A percentile compares a stretch with the other conserved stretches of the same genome.
Evolutionary conservation across 805 yeast genomes (phyloP).

Genomic region (Sporopachydermia lactativora): DNA sequence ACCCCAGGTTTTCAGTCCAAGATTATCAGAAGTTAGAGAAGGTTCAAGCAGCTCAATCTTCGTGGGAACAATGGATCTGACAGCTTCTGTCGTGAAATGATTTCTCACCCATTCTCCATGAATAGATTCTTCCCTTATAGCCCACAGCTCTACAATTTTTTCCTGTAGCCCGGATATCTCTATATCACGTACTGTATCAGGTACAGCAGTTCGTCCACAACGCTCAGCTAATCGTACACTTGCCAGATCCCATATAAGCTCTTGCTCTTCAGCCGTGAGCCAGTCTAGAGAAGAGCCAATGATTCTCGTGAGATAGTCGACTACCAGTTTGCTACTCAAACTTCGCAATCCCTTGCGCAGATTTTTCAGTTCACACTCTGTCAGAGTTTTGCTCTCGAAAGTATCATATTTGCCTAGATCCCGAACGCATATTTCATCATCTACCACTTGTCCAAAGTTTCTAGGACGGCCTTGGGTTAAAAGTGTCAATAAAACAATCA

Average conservation of each 20-base stretch:
- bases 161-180: slow-evolving; percentile 25
- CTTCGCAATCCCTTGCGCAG: slow-evolving; percentile 9
- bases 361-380: slow-evolving; percentile 7
- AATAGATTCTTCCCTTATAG: not conserved
- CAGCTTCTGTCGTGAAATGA: not conserved
- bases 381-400: slow-evolving; percentile 11
- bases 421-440: slow-evolving; percentile 4
- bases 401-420: slow-evolving; percentile 18
- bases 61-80: not conserved
- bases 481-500: slow-evolving; percentile 1
- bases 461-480: not conserved
- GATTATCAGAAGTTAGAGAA: slow-evolving; percentile 68
- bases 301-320: slow-evolving; percentile 19
- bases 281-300: slow-evolving; percentile 26
- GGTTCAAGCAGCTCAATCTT: slow-evolving; percentile 53
- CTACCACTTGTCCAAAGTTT: slow-evolving; percentile 1
- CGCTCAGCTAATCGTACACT: slow-evolving; percentile 60
- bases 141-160: slow-evolving; percentile 8
- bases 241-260: slow-evolving; percentile 36
- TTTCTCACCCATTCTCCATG: not conserved
- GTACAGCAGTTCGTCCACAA: slow-evolving; percentile 77
- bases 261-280: slow-evolving; percentile 22
- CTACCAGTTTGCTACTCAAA: slow-evolving; percentile 11
- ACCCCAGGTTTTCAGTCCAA: slow-evolving; percentile 96
- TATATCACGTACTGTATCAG: slow-evolving; percentile 51